Percentiles rank a stretch among this genome's conserved stretches.
phyloP scores from a whole-genome alignment of 2,329 filamentous ascomycete genomes.

The Lasiodiplodia theobromae region DNA sequence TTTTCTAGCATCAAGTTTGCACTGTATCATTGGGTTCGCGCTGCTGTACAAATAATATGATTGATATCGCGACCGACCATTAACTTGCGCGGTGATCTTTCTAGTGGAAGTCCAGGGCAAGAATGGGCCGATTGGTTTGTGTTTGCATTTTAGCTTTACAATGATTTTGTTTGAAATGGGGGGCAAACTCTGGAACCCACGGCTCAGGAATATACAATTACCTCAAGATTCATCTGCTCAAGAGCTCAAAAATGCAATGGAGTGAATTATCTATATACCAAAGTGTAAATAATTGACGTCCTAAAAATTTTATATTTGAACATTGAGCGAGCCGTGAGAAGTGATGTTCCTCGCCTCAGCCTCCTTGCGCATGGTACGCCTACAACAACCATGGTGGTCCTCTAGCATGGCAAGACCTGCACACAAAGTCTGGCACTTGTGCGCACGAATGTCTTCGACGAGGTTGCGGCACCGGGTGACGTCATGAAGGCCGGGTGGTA shows the following conservation, averaged over 20 bases:
- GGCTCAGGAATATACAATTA: not conserved
- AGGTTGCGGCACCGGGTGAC: too few species aligned
- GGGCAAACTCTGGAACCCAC: not conserved
- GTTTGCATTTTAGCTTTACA: not conserved
- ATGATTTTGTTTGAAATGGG: not conserved
- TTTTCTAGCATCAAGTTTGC: too few species aligned
- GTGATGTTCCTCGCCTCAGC: not conserved
- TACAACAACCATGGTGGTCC: not conserved
- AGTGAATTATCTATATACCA: not conserved
- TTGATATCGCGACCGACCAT: too few species aligned
- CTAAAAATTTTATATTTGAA: not conserved
- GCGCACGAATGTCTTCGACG: too few species aligned
- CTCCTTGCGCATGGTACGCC: not conserved
- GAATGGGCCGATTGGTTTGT: not conserved
- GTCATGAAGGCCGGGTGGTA: too few species aligned
- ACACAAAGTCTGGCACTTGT: too few species aligned
- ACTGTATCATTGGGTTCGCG: too few species aligned
- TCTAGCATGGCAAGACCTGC: not conserved
- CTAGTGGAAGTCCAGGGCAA: too few species aligned
- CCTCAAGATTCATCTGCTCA: not conserved
- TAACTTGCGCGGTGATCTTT: too few species aligned
- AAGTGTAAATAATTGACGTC: fast-evolving
- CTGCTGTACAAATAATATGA: too few species aligned
- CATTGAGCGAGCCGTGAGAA: not conserved
- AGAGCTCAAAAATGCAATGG: too few species aligned